Evolutionary conservation across 306 rosid species (phyloP).

Genomic region (Vicia sativa): DNA sequence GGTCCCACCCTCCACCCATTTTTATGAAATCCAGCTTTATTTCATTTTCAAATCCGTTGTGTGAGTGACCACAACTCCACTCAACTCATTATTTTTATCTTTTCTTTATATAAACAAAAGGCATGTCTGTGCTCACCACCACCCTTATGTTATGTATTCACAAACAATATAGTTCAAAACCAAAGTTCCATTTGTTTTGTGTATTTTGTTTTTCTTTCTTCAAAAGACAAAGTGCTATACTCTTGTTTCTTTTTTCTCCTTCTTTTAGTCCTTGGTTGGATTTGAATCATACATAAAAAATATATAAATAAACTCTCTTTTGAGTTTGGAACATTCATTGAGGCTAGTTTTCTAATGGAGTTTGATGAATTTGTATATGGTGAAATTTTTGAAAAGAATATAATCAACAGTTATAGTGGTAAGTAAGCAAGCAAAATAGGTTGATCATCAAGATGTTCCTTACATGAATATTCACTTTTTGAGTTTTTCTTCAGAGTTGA

Average conservation of each 20-base stretch:
- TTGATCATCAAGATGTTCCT: slow-evolving; percentile 1
- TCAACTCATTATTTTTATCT: neutral
- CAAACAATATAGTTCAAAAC: slow-evolving; percentile 1
- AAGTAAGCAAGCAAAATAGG: slow-evolving; percentile 33
- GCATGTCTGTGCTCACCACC: neutral
- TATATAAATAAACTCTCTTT: slow-evolving; percentile 7
- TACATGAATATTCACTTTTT: neutral
- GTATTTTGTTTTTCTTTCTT: slow-evolving; percentile 15
- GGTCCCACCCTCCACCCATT: neutral
- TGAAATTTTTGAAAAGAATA: slow-evolving; percentile 32
- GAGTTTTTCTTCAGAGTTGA: neutral
- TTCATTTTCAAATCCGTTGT: slow-evolving; percentile 22
- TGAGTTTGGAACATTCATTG: slow-evolving; percentile 21
- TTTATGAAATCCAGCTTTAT: slow-evolving; percentile 15
- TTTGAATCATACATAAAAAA: slow-evolving; percentile 31
- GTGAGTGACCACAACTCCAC: slow-evolving; percentile 13
- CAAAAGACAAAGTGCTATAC: slow-evolving; percentile 37
- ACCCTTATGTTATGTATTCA: too few species aligned
- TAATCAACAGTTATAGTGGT: slow-evolving; percentile 38
- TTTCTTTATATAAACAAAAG: slow-evolving; percentile 32
- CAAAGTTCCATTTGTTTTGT: neutral
- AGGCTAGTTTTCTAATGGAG: slow-evolving; percentile 51
- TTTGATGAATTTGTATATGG: slow-evolving; percentile 51
- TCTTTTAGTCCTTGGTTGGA: slow-evolving; percentile 7
- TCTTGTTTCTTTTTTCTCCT: slow-evolving; percentile 29